Evolutionary conservation across 345 rosid species (phyloP), one percentile per base, ranked within the genome.

Genomic region (Rubroshorea leprosula): DNA sequence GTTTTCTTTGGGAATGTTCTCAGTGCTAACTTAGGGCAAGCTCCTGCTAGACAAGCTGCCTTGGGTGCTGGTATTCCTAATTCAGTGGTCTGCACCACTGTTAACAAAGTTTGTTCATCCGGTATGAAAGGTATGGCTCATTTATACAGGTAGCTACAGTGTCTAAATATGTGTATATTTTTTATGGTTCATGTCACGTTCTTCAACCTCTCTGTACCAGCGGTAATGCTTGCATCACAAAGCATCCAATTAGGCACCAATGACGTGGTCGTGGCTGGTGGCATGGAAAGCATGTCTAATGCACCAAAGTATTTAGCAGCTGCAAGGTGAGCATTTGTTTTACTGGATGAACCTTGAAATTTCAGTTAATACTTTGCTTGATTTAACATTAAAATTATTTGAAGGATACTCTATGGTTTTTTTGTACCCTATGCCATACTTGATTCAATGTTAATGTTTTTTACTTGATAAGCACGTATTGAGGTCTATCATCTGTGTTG

Each of bases 21-120:
- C 48, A 83, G 83, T 55, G 97, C 96, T 56, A 89, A 93, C 80
- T 79, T 93, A 60, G 99, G 97, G 18, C 99, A 89, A 75, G 97
- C 99, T 72, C 97, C 97, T 35, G 97, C 99, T 60, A 85, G 97
- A 67, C 99, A 93, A 72, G 99, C 97, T 57, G 92, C 99, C 26
- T 67, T 93, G 61, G 99, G 92, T 49, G 96, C 99, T 1, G 92
- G 96, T 44, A 80, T 93, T 58, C 94, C 96, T 23, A 71, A 89
- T 72, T 86, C 97, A 0, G 97, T 83, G 5, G 49, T 85, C 67
- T 93, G 97, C 73, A 93, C 95, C 60, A 87, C 96, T 60, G 74
- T 93, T 49, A 87, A 93, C 79, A 93, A 93, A 89, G 99, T 89
- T 27, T 93, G 97, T 56, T 76, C 99, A 60, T 75, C 96, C 2